These are phyloP conservation scores for Saitozyma podzolica DNA, from an alignment of 768 basidiomycete species.

Conservation along the genomic window DNA sequence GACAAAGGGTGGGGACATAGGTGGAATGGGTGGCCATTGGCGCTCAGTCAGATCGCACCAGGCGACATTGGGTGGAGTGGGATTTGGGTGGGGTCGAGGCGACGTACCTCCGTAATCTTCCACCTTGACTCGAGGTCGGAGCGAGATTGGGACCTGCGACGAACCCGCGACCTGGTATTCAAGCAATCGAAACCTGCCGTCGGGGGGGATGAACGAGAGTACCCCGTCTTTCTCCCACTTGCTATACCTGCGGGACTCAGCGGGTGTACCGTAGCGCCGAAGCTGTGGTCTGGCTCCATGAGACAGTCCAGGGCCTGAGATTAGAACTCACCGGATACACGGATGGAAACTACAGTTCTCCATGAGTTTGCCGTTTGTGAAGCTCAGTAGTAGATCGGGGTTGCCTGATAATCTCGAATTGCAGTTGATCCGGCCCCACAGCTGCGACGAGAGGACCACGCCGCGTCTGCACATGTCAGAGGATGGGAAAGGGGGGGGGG, in stretches of 20 bases:
- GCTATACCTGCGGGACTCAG: conserved; percentile 60
- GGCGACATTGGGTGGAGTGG: too few relatives aligned
- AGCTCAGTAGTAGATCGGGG: conserved; percentile 79
- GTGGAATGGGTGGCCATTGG: too few relatives aligned
- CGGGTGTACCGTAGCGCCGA: background rate
- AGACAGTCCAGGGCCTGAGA: background rate
- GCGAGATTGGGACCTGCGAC: background rate
- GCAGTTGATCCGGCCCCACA: conserved; percentile 75
- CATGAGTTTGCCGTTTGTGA: conserved; percentile 71
- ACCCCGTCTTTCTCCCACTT: conserved; percentile 74
- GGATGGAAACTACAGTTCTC: conserved; percentile 85
- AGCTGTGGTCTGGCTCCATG: background rate
- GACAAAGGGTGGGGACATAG: too few relatives aligned
- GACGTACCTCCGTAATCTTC: background rate
- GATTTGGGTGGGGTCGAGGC: too few relatives aligned
- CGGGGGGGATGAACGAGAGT: conserved; percentile 90
- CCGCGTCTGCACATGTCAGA: conserved; percentile 61
- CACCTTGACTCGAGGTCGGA: background rate
- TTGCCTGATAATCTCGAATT: conserved; percentile 77
- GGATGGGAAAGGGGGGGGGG: too few relatives aligned
- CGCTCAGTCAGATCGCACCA: too few relatives aligned
- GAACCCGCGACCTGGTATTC: conserved; percentile 69
- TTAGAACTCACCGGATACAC: conserved; percentile 72
- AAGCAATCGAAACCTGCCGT: conserved; percentile 79
- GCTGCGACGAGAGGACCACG: conserved; percentile 64